Percentiles rank a stretch among this genome's conserved stretches.
Evolutionary conservation across 768 basidiomycete species (phyloP).

Genomic region (Russula earlei): DNA sequence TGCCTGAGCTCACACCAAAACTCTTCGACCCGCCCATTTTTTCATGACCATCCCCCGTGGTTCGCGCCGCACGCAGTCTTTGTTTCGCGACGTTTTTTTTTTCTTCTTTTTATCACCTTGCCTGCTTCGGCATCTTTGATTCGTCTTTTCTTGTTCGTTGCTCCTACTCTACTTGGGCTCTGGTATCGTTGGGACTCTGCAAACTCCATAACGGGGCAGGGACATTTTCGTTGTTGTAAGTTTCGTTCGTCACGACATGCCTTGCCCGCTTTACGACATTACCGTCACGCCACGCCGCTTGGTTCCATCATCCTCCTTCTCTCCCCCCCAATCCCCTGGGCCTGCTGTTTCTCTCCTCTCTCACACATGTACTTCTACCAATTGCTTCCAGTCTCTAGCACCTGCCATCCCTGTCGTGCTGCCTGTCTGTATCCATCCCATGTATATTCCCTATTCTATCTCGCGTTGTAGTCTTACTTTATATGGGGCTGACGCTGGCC

Average conservation of each 20-base stretch:
- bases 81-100: background rate
- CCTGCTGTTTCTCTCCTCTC: background rate
- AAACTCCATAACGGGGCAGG: constrained; percentile 6
- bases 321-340: background rate
- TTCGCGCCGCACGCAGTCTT: background rate
- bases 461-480: constrained; percentile 16
- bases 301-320: background rate
- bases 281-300: background rate
- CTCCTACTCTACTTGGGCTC: constrained; percentile 13
- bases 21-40: background rate
- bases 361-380: constrained; percentile 19
- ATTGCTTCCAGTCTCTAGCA: background rate
- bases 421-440: constrained; percentile 13
- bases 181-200: constrained; percentile 12
- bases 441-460: constrained; percentile 22
- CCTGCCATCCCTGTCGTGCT: constrained; percentile 1
- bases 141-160: background rate
- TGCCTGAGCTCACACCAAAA: constrained; percentile 8
- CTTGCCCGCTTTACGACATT: constrained; percentile 10
- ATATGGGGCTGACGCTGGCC: background rate
- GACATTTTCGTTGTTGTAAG: constrained; percentile 6
- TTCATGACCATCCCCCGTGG: background rate
- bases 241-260: background rate
- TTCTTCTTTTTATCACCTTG: background rate
- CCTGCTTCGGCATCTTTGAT: background rate